Conservation (phyloP, 768 basidiomycete genomes). For the Boletus reticulatus region DNA sequence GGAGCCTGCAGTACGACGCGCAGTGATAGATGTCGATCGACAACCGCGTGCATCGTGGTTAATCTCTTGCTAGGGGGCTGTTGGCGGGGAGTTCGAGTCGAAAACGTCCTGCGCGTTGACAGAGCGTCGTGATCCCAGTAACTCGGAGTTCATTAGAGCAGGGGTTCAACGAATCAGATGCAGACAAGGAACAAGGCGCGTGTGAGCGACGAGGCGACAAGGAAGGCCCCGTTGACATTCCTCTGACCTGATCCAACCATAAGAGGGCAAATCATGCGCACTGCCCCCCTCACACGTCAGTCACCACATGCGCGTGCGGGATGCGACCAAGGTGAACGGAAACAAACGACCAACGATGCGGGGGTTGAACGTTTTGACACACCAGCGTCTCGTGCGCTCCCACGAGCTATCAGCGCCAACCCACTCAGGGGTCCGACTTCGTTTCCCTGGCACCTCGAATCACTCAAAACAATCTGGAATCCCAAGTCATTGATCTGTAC, state of each 20-base stretch:
- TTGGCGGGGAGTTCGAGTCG: background rate
- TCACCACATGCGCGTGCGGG: conserved; percentile 2
- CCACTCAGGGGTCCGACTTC: conserved; percentile 32
- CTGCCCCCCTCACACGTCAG: conserved; percentile 9
- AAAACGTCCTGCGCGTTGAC: background rate
- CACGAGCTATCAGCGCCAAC: conserved; percentile 27
- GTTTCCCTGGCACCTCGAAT: conserved; percentile 20
- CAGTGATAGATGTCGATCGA: conserved; percentile 12
- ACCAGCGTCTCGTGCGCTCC: conserved; percentile 18
- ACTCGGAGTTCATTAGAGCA: conserved; percentile 16
- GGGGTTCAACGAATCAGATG: conserved; percentile 7
- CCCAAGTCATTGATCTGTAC: conserved; percentile 32
- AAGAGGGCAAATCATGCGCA: conserved; percentile 6
- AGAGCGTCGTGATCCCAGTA: conserved; percentile 11
- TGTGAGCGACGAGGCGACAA: conserved; percentile 28
- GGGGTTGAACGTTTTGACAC: background rate
- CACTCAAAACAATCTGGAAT: conserved; percentile 32
- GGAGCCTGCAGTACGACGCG: conserved; percentile 9
- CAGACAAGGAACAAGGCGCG: conserved; percentile 10
- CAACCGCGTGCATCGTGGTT: conserved; percentile 25
- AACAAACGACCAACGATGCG: conserved; percentile 1
- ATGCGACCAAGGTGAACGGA: background rate
- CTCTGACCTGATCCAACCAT: conserved; percentile 6
- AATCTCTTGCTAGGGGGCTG: conserved; percentile 16
- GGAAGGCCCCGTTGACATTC: background rate